Conservation (phyloP, 2,329 filamentous ascomycete species). For the Fusarium goolgardi region DNA sequence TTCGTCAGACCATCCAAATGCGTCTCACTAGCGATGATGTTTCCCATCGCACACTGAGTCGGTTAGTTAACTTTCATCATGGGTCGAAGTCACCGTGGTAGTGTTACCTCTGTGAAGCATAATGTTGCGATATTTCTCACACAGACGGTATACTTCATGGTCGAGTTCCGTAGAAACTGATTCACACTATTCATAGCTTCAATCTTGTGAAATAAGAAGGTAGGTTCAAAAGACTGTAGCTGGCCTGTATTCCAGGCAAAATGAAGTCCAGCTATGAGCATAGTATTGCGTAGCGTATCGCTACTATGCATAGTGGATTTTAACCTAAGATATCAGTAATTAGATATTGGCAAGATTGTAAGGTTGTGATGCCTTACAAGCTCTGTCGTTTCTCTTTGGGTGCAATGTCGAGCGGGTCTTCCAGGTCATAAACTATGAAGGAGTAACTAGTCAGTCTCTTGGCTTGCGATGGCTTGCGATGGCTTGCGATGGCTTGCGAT, state of each 20-base stretch:
- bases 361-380: not conserved
- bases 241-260: conserved; percentile 37
- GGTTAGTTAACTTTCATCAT: accelerated
- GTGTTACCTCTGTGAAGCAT: conserved; percentile 34
- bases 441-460: not conserved
- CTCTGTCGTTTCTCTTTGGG: conserved; percentile 13
- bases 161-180: not conserved
- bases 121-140: conserved; percentile 37
- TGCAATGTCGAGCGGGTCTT: conserved; percentile 6
- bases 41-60: conserved; percentile 34
- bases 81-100: accelerated
- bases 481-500: accelerated
- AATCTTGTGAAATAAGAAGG: conserved; percentile 39
- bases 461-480: accelerated
- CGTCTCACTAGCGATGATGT: conserved; percentile 29
- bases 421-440: conserved; percentile 1
- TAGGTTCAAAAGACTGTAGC: conserved; percentile 30
- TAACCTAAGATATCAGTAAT: conserved; percentile 3
- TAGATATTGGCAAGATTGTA: accelerated
- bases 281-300: conserved; percentile 32
- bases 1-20: conserved; percentile 37
- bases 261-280: conserved; percentile 41
- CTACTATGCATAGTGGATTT: conserved; percentile 11
- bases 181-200: conserved; percentile 38
- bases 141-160: conserved; percentile 6